Base-by-base conservation (phyloP, 1,284 basidiomycete species). In the Lignosus rhinocerotis region DNA sequence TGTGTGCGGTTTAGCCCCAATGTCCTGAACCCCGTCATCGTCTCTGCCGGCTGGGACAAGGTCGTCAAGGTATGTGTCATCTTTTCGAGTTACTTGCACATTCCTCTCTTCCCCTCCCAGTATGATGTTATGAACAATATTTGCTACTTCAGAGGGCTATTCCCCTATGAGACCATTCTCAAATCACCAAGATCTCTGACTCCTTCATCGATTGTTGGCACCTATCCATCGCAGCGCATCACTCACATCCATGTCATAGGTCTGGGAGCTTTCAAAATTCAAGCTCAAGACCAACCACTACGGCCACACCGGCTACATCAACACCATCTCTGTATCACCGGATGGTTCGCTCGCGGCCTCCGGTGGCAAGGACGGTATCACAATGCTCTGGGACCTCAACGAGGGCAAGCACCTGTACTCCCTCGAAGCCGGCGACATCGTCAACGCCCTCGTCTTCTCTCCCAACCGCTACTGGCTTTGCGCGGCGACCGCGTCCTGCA, bases 401-500 rank as follows among this genome's bases (percentile, higher is more conserved):
- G 97, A 99, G 83, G 96, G 95, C 85, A 99, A 99, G 84, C 96
- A 99, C 87, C 89, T 99, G 72, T 99, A 99, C 88, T 98, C 95
- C 61, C 92, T 99, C 66, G 97, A 99, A 80, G 97, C 97, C 55
- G 96, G 96, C 67, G 94, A 99, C 78, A 85, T 95, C 69, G 95
- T 99, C 87, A 99, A 99, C 77, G 94, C 97, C 60, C 92, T 99
- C 67, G 96, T 98, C 75, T 99, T 99, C 87, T 97, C 94, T 33
- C 97, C 97, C 67, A 98, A 98, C 86, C 91, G 95, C 64, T 99
- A 99, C 91, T 99, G 97, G 97, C 83, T 99, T 66, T 99, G 97
- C 78, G 97, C 97, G 69, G 97, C 97, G 67, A 99, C 97, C 66
- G 86, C 94, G 64, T 94, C 90, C 73, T 97, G 94, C 79, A 94